These are phyloP conservation scores for Solanum sejunctum DNA, from an alignment of 257 asterid species.

Conservation along the genomic window DNA sequence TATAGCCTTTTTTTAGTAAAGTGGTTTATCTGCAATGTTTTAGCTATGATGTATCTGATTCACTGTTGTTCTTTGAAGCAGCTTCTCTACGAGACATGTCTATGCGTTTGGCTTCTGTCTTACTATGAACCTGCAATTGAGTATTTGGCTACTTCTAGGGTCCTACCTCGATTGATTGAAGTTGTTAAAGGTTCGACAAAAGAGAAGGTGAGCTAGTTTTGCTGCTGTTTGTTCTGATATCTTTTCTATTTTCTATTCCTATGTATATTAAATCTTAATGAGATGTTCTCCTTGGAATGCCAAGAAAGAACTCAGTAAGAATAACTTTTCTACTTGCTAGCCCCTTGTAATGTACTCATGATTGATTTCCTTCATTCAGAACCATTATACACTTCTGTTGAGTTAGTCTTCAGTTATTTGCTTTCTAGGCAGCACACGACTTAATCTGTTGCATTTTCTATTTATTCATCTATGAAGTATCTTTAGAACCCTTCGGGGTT, in stretches of 20 bases:
- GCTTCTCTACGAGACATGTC: conserved; percentile 89
- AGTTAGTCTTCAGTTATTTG: neutral
- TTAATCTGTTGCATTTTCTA: neutral
- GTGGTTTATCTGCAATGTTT: neutral
- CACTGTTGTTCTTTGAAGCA: conserved; percentile 24
- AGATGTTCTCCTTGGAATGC: neutral
- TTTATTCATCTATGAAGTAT: neutral
- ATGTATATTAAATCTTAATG: neutral
- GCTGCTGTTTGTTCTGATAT: neutral
- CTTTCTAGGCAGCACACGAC: neutral
- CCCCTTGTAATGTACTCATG: neutral
- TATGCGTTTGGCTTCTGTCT: conserved; percentile 83
- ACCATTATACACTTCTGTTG: neutral
- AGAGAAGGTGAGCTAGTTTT: conserved; percentile 46
- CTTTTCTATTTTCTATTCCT: neutral
- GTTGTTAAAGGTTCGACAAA: conserved; percentile 87
- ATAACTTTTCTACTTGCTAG: neutral
- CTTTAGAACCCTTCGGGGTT: neutral
- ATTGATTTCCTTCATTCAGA: neutral
- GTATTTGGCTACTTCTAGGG: conserved; percentile 68
- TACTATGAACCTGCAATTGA: conserved; percentile 87
- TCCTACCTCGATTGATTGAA: conserved; percentile 52
- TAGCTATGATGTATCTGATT: neutral
- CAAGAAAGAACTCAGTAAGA: neutral
- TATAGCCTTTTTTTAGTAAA: neutral